Evolutionary conservation across 2,329 filamentous ascomycete species (phyloP), one percentile per base, ranked within the genome.

Genomic region (Zopfia rhizophila): DNA sequence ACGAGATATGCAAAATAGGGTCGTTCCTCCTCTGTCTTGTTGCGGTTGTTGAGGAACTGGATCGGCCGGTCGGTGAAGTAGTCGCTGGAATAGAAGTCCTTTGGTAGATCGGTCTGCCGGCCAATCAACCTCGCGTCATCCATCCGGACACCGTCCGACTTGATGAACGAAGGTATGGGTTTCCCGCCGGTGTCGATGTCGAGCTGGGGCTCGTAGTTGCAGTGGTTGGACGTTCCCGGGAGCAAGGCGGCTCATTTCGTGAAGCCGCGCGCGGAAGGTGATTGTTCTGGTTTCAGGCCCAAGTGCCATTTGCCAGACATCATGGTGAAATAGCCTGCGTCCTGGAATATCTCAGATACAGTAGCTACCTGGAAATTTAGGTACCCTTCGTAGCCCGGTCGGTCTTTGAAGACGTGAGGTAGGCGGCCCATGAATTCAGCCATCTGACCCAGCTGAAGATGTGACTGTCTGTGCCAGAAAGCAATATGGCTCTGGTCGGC

Each of bases 261-360:
- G 53, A 87, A 87, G 0, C 84, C 84, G 7, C 83, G 75, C 10
- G 74, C 76, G 32, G 78, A 74, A 0, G 84, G 84, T 3, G 76
- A 79, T 3, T 77, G 75, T 54, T 86, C 82, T 0, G 80, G 79
- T 0, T 77, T 83, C 10, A 86, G 67, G 0, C 83, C 83, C 13
- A 86, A 68, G 64, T 86, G 82, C 83, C 83, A 86, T 60, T 87
- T 86, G 0, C 84, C 83, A 4, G 80, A 72, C 78, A 86, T 84
- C 4, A 84, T 53, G 1, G 83, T 86, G 36, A 79, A 74, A 60
- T 86, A 86, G 11, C 83, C 83, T 0, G 72, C 77, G 49, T 85
- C 83, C 4, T 73, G 77, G 4, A 86, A 72, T 2, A 86, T 58
- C 61, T 86, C 83, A 2, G 82, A 81, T 11, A 86, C 67, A 5